phyloP scores from a whole-genome alignment of 1,284 basidiomycete species.

The Inonotus obliquus region DNA sequence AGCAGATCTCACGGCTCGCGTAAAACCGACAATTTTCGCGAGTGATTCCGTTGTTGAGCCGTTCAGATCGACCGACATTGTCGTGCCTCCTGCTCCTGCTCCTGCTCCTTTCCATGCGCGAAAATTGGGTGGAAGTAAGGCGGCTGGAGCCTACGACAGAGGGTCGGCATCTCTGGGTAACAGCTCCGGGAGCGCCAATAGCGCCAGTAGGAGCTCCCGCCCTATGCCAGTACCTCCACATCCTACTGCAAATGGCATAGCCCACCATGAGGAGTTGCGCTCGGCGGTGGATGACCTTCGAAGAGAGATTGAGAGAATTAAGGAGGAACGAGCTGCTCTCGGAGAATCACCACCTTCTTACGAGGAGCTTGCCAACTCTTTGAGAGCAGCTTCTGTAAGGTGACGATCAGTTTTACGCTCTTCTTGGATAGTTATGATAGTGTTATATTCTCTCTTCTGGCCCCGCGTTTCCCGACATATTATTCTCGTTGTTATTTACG shows the following conservation, averaged over 20 bases:
- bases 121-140: not conserved
- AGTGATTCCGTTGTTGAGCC: slow-evolving; percentile 7
- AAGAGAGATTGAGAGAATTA: slow-evolving; percentile 24
- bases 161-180: not conserved
- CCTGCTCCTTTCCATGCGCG: not conserved
- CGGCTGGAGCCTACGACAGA: not conserved
- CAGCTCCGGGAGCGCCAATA: too few species aligned
- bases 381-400: not conserved
- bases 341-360: slow-evolving; percentile 11
- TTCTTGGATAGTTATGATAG: not conserved
- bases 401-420: not conserved
- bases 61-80: not conserved
- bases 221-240: not conserved
- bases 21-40: not conserved
- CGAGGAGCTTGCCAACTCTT: not conserved
- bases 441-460: not conserved
- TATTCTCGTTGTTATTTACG: not conserved
- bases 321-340: slow-evolving; percentile 14
- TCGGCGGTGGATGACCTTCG: slow-evolving; percentile 24
- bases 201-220: too few species aligned
- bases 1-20: slow-evolving; percentile 5
- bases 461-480: not conserved
- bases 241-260: not conserved
- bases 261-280: slow-evolving; percentile 16
- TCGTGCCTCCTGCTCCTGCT: not conserved